These are phyloP conservation scores for Xanthoconium stramineum DNA, from an alignment of 768 basidiomycete species.

Conservation along the genomic window DNA sequence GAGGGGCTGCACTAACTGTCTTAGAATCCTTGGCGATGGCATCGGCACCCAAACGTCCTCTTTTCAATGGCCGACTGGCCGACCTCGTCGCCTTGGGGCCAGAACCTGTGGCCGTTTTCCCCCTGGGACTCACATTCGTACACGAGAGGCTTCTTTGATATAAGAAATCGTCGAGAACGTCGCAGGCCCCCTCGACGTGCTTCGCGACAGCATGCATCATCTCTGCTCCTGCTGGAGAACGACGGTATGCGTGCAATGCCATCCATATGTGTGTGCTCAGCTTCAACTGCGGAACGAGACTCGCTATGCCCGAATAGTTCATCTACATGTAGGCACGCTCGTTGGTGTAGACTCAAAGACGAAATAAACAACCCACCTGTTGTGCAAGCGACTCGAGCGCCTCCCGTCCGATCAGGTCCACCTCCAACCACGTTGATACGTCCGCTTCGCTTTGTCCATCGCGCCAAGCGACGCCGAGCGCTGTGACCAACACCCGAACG, in stretches of 20 bases:
- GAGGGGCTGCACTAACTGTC: slow-evolving; percentile 4
- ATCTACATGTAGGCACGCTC: slow-evolving; percentile 24
- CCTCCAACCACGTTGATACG: slow-evolving; percentile 20
- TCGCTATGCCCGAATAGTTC: slow-evolving; percentile 21
- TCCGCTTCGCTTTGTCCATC: slow-evolving; percentile 20
- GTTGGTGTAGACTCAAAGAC: background rate
- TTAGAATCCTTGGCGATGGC: slow-evolving; percentile 4
- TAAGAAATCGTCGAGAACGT: slow-evolving; percentile 41
- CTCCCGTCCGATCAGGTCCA: slow-evolving; percentile 40
- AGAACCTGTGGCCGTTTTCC: slow-evolving; percentile 20
- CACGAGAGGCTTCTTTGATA: slow-evolving; percentile 15
- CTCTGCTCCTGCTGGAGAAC: slow-evolving; percentile 34
- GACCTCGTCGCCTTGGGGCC: slow-evolving; percentile 12
- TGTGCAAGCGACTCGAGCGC: slow-evolving; percentile 38
- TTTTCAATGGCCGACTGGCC: slow-evolving; percentile 28
- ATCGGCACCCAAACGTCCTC: slow-evolving; percentile 29
- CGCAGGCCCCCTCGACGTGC: slow-evolving; percentile 55
- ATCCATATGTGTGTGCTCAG: slow-evolving; percentile 63
- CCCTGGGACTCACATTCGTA: slow-evolving; percentile 13
- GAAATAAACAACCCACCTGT: slow-evolving; percentile 36
- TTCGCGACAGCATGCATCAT: slow-evolving; percentile 44
- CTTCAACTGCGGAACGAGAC: slow-evolving; percentile 45
- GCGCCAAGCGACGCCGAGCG: slow-evolving; percentile 45
- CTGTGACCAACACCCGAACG: slow-evolving; percentile 52
- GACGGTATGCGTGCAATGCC: slow-evolving; percentile 67